Base-by-base conservation (phyloP, 805 yeast genomes). In the Blastobotrys mokoenaii region DNA sequence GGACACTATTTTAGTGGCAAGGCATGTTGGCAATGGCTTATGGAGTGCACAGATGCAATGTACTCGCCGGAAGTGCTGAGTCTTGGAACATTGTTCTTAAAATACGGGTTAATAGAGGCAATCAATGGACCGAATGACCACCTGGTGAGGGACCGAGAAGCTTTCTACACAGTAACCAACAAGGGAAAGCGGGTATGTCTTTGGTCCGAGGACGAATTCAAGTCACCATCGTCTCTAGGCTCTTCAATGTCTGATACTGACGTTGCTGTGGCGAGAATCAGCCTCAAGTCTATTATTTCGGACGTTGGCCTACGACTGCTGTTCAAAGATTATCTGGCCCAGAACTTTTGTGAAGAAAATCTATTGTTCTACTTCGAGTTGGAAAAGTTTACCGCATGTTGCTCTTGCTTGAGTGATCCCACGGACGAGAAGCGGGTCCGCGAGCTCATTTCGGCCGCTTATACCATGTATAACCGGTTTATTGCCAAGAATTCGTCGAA, bases 31-130 rank as follows among this genome's bases (percentile, higher is more conserved):
- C 96, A 88, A 57, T 90, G 96, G 95, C 57, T 90, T 5, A 72
- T 82, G 77, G 97, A 90, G 51, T 88, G 96, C 57, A 84, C 96
- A 0, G 93, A 85, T 56, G 68, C 81, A 1, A 60, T 79, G 52
- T 71, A 71, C 43, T 58, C 50, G 3, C 29, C 25, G 11, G 56
- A 52, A 30, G 54, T 51, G 3, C 35, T 32, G 2, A 47, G 42
- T 3, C 37, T 52, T 10, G 38, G 44, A 11, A 41, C 38, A 9
- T 34, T 37, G 2, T 51, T 51, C 33, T 30, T 52, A 15, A 27
- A 32, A 4, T 39, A 52, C 17, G 40, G 34, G 14, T 40, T 53
- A 5, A 32, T 53, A 6, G 45, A 41, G n/a, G 53, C 53, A 10
- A 41, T 46, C 17, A 17, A 25, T 2, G 27, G 20, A 14, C 11